Percentiles rank a stretch among this genome's conserved stretches.
phyloP scores from a whole-genome alignment of 495 filamentous ascomycete species.

The Rusavskia elegans region DNA sequence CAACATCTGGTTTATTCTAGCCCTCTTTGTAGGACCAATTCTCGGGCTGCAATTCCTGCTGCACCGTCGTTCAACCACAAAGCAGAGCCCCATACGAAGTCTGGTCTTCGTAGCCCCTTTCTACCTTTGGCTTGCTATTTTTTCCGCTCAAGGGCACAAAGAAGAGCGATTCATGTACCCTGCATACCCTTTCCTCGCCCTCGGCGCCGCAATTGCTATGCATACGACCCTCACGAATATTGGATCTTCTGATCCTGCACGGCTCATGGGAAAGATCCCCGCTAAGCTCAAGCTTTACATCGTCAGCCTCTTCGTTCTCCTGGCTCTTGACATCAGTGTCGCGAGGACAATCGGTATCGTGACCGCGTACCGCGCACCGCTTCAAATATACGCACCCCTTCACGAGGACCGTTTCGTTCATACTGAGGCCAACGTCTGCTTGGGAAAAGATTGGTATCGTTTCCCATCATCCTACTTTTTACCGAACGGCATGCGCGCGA shows the following conservation, averaged over 20 bases:
- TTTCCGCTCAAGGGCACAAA: constrained; percentile 87
- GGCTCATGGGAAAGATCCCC: constrained; percentile 51
- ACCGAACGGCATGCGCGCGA: constrained; percentile 60
- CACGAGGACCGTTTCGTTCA: constrained; percentile 30
- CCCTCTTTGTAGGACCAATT: constrained; percentile 54
- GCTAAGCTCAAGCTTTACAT: constrained; percentile 47
- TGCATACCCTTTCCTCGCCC: constrained; percentile 78
- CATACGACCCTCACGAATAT: constrained; percentile 62
- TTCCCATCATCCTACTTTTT: constrained; percentile 90
- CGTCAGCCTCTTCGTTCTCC: constrained; percentile 37
- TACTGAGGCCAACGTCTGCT: constrained; percentile 58
- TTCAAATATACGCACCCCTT: constrained; percentile 53
- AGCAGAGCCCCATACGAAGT: constrained; percentile 44
- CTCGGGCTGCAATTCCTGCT: constrained; percentile 33
- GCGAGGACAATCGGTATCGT: constrained; percentile 67
- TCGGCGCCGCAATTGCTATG: constrained; percentile 76
- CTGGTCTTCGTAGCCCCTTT: constrained; percentile 66
- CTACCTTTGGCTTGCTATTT: constrained; percentile 89
- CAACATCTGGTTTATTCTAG: constrained; percentile 81
- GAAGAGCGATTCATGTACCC: constrained; percentile 99
- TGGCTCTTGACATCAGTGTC: constrained; percentile 45
- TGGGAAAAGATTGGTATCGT: constrained; percentile 97
- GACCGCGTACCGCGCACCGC: constrained; percentile 70
- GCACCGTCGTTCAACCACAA: constrained; percentile 20
- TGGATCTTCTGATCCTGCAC: constrained; percentile 48